These are phyloP conservation scores for Hypoxylon sp. DNA, from an alignment of 2,329 filamentous ascomycete genomes.

Conservation along the genomic window DNA sequence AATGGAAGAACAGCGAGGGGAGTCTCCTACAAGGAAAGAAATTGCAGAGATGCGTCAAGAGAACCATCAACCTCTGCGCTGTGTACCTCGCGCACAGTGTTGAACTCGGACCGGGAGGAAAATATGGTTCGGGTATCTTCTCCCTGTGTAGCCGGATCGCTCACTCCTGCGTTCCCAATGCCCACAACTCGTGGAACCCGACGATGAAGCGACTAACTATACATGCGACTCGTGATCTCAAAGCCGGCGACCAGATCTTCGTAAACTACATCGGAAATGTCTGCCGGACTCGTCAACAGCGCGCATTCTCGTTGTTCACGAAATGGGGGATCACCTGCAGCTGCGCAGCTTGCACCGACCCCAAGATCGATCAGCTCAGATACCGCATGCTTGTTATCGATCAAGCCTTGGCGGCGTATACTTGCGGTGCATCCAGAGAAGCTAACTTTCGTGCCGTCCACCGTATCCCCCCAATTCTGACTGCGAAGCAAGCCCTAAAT, in stretches of 20 bases:
- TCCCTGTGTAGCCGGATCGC: slow-evolving; percentile 42
- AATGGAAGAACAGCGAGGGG: slow-evolving; percentile 19
- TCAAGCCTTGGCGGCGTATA: slow-evolving; percentile 35
- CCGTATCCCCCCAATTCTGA: slow-evolving; percentile 17
- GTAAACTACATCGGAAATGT: slow-evolving; percentile 40
- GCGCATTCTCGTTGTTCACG: slow-evolving; percentile 10
- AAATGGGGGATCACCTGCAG: slow-evolving; percentile 37
- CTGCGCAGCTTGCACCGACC: slow-evolving; percentile 38
- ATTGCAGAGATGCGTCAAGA: slow-evolving; percentile 20
- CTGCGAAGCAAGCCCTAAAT: slow-evolving; percentile 17
- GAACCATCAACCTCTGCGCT: slow-evolving; percentile 21
- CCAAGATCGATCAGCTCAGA: slow-evolving; percentile 21
- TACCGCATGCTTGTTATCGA: slow-evolving; percentile 35
- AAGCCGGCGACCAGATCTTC: slow-evolving; percentile 44
- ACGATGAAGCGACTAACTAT: slow-evolving; percentile 40
- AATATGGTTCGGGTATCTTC: slow-evolving; percentile 42
- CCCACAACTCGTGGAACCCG: slow-evolving; percentile 43
- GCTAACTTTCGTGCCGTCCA: slow-evolving; percentile 7
- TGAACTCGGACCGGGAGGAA: slow-evolving; percentile 25
- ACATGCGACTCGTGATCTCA: slow-evolving; percentile 44
- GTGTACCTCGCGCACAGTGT: slow-evolving; percentile 37
- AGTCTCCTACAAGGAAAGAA: slow-evolving; percentile 25
- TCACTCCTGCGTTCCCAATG: slow-evolving; percentile 46
- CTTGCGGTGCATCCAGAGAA: slow-evolving; percentile 20
- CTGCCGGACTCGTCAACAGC: slow-evolving; percentile 34